Conservation (phyloP, 2,329 filamentous ascomycete species). For the Drechslerella dactyloides region DNA sequence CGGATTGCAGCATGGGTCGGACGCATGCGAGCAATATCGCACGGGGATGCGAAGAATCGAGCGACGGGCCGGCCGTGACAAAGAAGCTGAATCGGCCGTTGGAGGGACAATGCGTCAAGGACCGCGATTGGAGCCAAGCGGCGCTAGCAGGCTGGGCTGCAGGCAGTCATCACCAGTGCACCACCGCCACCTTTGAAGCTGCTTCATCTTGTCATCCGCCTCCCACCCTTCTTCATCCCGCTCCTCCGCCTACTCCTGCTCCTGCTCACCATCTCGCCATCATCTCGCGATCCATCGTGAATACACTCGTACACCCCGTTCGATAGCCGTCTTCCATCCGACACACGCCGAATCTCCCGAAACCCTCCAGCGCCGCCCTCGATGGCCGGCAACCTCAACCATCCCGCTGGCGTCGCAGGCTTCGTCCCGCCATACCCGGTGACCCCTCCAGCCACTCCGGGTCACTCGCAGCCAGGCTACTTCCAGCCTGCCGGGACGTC, state of each 20-base stretch:
- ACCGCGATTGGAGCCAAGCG: too few species aligned
- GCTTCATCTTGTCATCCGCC: background rate
- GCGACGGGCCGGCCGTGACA: background rate
- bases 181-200: background rate
- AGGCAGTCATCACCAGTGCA: background rate
- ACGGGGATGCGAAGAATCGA: background rate
- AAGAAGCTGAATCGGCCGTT: background rate
- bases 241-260: background rate
- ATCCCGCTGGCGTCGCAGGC: conserved; percentile 17
- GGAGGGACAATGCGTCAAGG: background rate
- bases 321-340: background rate
- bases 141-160: too few species aligned
- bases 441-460: conserved; percentile 46
- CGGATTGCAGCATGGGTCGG: too few species aligned
- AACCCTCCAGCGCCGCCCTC: background rate
- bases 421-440: conserved; percentile 46
- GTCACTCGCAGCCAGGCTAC: conserved; percentile 30
- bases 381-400: conserved; percentile 41
- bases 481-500: conserved; percentile 18
- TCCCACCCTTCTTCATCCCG: conserved; percentile 2
- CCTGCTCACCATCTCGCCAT: background rate
- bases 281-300: background rate
- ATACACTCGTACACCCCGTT: background rate
- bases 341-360: background rate
- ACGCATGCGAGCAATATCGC: background rate